Evolutionary conservation across 2,329 filamentous ascomycete species (phyloP), one percentile per base, ranked within the genome.

Genomic region (Aspergillus costaricaensis): DNA sequence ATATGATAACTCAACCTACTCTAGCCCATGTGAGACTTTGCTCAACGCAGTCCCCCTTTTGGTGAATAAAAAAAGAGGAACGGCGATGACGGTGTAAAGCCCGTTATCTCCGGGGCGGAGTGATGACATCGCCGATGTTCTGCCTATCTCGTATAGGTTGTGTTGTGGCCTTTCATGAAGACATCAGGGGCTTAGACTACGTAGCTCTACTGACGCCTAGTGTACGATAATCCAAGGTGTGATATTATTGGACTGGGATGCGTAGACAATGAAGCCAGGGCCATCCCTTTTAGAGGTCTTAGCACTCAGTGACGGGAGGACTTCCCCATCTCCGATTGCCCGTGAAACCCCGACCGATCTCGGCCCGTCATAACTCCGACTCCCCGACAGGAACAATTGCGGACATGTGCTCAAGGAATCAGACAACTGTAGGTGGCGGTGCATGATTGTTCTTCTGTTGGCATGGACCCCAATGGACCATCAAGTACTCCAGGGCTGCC

Each of bases 391-490:
- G 12, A 36, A n/a, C 53, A 39, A 39, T 51, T 54, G 49, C 51
- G 14, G 49, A 38, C 25, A 27, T 47, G 53, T 52, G 60, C 60
- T 55, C 65, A 64, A 64, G 64, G 67, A 63, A 59, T 50, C 54
- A 47, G 49, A 39, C 43, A 47, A 48, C 50, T 61, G 17, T 47
- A 39, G 17, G 21, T 38, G 52, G 52, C 38, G 53, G 25, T 47
- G 41, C 39, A 55, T 62, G 49, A 55, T 60, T 55, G 47, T 51
- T 60, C 32, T 60, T 67, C 60, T 58, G 55, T 65, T 68, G 71
- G 71, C 61, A 79, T 78, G 76, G 76, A 79, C 65, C 66, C 72
- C 61, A 72, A 71, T 70, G 73, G 70, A 63, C 65, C 67, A 54
- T 60, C 71, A 48, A 68, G 61, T 67, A 65, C 68, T 60, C 65